Percentiles rank a stretch among this genome's conserved stretches.
Evolutionary conservation across 2,329 filamentous ascomycete genomes (phyloP).

Genomic region (Pseudogymnoascus pannorum): DNA sequence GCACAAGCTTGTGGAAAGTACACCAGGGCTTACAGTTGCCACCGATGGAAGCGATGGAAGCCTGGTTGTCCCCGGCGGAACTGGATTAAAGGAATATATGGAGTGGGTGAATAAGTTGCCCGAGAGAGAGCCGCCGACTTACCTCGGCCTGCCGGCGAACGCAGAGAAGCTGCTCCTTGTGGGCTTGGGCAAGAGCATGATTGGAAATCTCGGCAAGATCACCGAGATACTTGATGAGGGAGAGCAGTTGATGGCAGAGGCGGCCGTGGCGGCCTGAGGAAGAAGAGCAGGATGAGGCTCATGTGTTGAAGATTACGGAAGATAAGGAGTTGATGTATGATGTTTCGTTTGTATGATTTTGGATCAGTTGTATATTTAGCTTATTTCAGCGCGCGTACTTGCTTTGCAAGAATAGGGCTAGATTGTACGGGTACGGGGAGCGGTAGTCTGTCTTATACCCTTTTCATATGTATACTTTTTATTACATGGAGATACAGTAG

Average conservation of each 20-base stretch:
- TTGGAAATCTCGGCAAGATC: conserved; percentile 76
- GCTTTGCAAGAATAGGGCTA: background rate
- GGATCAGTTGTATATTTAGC: conserved; percentile 8
- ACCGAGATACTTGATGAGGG: conserved; percentile 87
- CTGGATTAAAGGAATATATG: conserved; percentile 77
- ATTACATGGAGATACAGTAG: background rate
- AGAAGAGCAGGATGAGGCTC: background rate
- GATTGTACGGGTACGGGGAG: conserved; percentile 8
- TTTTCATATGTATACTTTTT: conserved; percentile 4
- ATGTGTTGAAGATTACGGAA: conserved; percentile 5
- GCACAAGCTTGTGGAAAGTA: conserved; percentile 74
- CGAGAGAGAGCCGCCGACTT: conserved; percentile 92
- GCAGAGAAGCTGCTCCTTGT: conserved; percentile 93
- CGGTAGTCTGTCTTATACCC: conserved; percentile 7
- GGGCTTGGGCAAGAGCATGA: conserved; percentile 76
- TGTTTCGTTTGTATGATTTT: conserved; percentile 9
- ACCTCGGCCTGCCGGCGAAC: conserved; percentile 86
- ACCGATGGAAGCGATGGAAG: conserved; percentile 41
- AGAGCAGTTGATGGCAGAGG: conserved; percentile 77
- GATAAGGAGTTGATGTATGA: background rate
- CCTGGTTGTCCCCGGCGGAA: conserved; percentile 71
- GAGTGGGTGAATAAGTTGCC: conserved; percentile 87
- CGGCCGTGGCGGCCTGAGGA: conserved; percentile 16
- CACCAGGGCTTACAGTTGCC: background rate
- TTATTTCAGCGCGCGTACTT: conserved; percentile 4